Evolutionary conservation across 768 basidiomycete genomes (phyloP).

Genomic region (Termitomyces sp.): DNA sequence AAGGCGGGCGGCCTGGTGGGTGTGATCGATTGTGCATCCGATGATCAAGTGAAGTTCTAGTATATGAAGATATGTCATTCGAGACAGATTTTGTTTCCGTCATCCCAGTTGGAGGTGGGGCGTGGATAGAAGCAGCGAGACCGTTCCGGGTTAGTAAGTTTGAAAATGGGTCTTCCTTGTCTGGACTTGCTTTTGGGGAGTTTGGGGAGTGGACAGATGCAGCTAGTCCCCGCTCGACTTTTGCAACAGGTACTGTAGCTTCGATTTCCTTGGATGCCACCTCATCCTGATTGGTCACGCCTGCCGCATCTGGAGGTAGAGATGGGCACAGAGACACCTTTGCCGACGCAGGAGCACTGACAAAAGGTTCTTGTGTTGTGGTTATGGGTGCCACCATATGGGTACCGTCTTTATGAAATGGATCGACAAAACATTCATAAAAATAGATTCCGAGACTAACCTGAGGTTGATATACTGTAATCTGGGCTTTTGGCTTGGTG

Average conservation of each 20-base stretch:
- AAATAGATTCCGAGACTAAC: slow-evolving; percentile 3
- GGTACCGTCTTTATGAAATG: slow-evolving; percentile 1
- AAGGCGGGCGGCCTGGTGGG: slow-evolving; percentile 45
- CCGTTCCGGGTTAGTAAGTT: slow-evolving; percentile 23
- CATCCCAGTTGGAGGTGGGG: slow-evolving; percentile 31
- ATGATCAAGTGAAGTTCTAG: slow-evolving; percentile 24
- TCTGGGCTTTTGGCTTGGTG: neutral
- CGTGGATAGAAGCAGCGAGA: slow-evolving; percentile 55
- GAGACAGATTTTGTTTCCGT: slow-evolving; percentile 40
- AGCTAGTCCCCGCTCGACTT: slow-evolving; percentile 16
- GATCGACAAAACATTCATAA: slow-evolving; percentile 1
- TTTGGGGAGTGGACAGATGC: slow-evolving; percentile 17
- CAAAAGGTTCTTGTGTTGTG: slow-evolving; percentile 10
- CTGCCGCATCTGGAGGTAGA: slow-evolving; percentile 15
- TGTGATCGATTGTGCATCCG: slow-evolving; percentile 52
- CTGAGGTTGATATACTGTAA: neutral
- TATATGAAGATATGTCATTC: slow-evolving; percentile 28
- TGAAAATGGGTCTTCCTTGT: slow-evolving; percentile 7
- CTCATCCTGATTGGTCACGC: neutral
- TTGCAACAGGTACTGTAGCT: too few species aligned
- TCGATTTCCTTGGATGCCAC: neutral
- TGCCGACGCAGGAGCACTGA: slow-evolving; percentile 9
- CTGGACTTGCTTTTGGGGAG: slow-evolving; percentile 9
- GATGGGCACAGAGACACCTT: slow-evolving; percentile 15
- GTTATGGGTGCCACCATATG: slow-evolving; percentile 3